Conservation (phyloP, 2,329 filamentous ascomycete species). For the Pseudopyricularia cyperi region DNA sequence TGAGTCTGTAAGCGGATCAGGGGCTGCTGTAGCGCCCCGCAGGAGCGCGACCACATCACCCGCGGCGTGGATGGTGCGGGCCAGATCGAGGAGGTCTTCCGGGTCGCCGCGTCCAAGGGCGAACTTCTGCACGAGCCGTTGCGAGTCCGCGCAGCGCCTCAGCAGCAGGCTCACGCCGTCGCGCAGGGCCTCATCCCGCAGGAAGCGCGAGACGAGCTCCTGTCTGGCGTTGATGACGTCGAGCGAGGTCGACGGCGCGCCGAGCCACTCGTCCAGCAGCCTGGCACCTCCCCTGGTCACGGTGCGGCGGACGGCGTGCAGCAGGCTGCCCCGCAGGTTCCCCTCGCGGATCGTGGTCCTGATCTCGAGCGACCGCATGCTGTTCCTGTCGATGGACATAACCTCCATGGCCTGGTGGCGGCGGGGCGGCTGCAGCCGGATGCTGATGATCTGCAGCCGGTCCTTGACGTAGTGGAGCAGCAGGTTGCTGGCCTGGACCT, state of each 20-base stretch:
- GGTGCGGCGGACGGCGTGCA: slow-evolving; percentile 81
- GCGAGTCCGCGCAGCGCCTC: slow-evolving; percentile 67
- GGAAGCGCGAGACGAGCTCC: slow-evolving; percentile 67
- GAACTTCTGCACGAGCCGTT: slow-evolving; percentile 87
- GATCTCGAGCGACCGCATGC: slow-evolving; percentile 78
- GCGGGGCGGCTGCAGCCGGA: slow-evolving; percentile 73
- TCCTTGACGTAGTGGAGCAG: slow-evolving; percentile 77
- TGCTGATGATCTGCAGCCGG: slow-evolving; percentile 61
- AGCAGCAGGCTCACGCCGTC: slow-evolving; percentile 58
- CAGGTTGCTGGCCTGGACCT: slow-evolving; percentile 64
- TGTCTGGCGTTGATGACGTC: slow-evolving; percentile 65
- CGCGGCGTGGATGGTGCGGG: slow-evolving; percentile 67
- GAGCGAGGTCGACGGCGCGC: slow-evolving; percentile 75
- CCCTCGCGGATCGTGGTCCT: slow-evolving; percentile 75
- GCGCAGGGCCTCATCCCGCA: slow-evolving; percentile 52
- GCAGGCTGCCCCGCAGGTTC: slow-evolving; percentile 64
- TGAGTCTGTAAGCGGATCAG: background rate
- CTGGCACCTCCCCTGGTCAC: slow-evolving; percentile 85
- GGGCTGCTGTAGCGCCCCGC: slow-evolving; percentile 5
- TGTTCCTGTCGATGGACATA: slow-evolving; percentile 89
- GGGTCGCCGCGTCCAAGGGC: slow-evolving; percentile 82
- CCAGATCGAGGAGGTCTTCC: slow-evolving; percentile 76
- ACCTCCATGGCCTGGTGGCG: slow-evolving; percentile 62
- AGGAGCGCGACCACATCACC: slow-evolving; percentile 47
- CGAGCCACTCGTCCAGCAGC: slow-evolving; percentile 72